Conservation (phyloP, 1,284 basidiomycete species). For the Cyathus olla region DNA sequence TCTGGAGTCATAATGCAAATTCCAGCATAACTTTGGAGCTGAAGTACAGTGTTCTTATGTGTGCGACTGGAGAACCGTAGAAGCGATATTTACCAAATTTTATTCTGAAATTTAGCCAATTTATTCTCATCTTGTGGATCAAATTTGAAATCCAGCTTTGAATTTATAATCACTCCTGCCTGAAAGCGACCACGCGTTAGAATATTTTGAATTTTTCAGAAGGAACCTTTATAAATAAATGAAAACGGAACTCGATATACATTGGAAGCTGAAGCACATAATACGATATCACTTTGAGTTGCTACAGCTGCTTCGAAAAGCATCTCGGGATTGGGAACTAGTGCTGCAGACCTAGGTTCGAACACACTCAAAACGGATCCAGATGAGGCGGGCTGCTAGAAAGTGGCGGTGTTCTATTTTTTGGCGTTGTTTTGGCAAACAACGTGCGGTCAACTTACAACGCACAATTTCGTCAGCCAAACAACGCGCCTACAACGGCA, state of each 20-base stretch:
- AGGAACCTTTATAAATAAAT: no score
- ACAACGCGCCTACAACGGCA: no score
- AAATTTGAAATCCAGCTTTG: slow-evolving; percentile 33
- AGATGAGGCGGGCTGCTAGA: no score
- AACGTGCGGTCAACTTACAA: no score
- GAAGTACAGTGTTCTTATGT: no score
- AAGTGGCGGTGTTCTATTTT: no score
- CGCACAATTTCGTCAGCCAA: no score
- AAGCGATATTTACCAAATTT: slow-evolving; percentile 34
- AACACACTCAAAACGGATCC: slow-evolving; percentile 25
- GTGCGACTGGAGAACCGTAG: no score
- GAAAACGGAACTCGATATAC: background rate
- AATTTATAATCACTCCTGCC: slow-evolving; percentile 54
- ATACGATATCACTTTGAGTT: slow-evolving; percentile 22
- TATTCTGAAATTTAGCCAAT: slow-evolving; percentile 33
- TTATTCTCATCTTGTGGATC: slow-evolving; percentile 39
- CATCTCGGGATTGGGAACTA: slow-evolving; percentile 24
- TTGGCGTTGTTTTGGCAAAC: no score
- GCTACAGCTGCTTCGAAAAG: slow-evolving; percentile 17
- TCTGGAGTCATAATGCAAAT: no score
- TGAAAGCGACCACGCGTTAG: slow-evolving; percentile 56
- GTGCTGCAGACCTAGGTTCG: slow-evolving; percentile 22
- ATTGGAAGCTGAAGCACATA: slow-evolving; percentile 30
- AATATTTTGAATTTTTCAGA: no score
- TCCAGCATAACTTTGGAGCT: no score